Evolutionary conservation across 352 stramenopile genomes (phyloP).

Genomic region (Phytophthora nicotianae): DNA sequence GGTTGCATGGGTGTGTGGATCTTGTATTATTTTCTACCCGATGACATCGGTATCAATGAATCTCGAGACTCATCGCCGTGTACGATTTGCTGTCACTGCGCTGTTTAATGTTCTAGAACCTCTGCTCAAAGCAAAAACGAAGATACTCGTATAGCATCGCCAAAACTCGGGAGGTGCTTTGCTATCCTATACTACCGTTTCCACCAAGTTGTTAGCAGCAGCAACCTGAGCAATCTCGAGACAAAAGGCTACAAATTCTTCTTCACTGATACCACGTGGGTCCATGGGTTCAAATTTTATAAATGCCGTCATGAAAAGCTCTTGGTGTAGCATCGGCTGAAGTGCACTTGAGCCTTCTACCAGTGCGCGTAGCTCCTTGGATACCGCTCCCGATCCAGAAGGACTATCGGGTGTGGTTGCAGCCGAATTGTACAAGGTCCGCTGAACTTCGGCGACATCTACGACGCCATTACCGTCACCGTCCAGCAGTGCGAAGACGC

Average conservation of each 20-base stretch:
- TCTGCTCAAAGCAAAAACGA: conserved; percentile 36
- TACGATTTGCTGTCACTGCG: conserved; percentile 18
- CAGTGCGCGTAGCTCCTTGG: conserved; percentile 34
- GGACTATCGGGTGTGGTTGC: conserved; percentile 7
- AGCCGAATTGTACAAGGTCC: conserved; percentile 43
- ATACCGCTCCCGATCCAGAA: conserved; percentile 1
- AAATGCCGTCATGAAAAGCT: conserved; percentile 71
- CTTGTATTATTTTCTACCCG: conserved; percentile 46
- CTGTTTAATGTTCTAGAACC: conserved; percentile 36
- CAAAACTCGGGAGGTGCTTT: background rate
- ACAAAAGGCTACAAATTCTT: conserved; percentile 81
- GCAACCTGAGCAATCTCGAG: conserved; percentile 60
- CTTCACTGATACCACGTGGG: conserved; percentile 59
- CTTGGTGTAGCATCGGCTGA: conserved; percentile 61
- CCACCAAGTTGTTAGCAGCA: conserved; percentile 32
- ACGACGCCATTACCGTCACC: conserved; percentile 61
- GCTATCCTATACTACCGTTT: conserved; percentile 1
- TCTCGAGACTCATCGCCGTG: conserved; percentile 9
- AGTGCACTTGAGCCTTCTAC: conserved; percentile 55
- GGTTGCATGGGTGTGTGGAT: conserved; percentile 33
- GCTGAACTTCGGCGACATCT: conserved; percentile 64
- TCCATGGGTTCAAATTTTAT: conserved; percentile 61
- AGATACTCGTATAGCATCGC: background rate
- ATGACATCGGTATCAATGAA: conserved; percentile 12
- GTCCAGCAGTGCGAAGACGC: conserved; percentile 65